Evolutionary conservation across 768 basidiomycete species (phyloP).

Genomic region (Phlegmacium glaucopus): DNA sequence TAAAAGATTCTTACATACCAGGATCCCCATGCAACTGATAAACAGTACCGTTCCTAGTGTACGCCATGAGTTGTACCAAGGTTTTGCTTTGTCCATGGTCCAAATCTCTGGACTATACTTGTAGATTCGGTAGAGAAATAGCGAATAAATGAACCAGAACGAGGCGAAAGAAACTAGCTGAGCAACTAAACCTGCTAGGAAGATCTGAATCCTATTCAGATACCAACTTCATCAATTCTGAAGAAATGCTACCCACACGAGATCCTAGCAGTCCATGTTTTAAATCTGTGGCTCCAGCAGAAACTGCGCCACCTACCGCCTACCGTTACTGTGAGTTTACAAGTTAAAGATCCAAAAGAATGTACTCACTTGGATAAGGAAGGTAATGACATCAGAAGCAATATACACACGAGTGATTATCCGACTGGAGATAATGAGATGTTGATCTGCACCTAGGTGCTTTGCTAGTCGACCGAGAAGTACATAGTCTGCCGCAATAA

Average conservation of each 20-base stretch:
- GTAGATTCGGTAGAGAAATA: constrained; percentile 49
- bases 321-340: constrained; percentile 11
- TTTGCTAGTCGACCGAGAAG: constrained; percentile 59
- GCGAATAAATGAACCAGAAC: constrained; percentile 43
- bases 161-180: constrained; percentile 51
- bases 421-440: constrained; percentile 45
- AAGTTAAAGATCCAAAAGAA: neutral
- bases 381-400: constrained; percentile 59
- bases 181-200: constrained; percentile 53
- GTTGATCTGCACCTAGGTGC: constrained; percentile 41
- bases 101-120: constrained; percentile 38
- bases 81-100: constrained; percentile 30
- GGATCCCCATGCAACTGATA: constrained; percentile 59
- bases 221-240: neutral
- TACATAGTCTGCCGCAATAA: constrained; percentile 67
- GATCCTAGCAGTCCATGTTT: constrained; percentile 27
- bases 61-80: constrained; percentile 59
- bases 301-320: constrained; percentile 48
- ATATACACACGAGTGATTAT: constrained; percentile 58
- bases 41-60: constrained; percentile 46
- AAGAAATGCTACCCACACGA: constrained; percentile 25
- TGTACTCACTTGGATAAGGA: constrained; percentile 54
- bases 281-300: constrained; percentile 34
- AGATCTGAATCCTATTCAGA: constrained; percentile 33
- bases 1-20: constrained; percentile 38